phyloP scores from a whole-genome alignment of 208 protist genomes.

The Leishmania tropica region DNA sequence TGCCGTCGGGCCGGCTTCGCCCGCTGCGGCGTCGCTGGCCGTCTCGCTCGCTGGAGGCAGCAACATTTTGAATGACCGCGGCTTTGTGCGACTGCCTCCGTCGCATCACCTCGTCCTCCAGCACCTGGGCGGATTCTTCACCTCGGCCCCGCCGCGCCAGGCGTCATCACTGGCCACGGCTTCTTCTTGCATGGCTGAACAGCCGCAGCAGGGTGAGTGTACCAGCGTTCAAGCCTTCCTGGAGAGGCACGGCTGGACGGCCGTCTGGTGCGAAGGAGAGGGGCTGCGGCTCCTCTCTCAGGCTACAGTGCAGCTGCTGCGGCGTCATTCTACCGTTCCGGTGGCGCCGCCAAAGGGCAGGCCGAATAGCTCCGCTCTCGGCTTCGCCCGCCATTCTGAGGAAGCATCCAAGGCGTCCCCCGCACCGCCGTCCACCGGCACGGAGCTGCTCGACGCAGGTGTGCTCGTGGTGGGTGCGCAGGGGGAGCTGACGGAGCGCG shows the following conservation, averaged over 20 bases:
- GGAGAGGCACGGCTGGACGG: constrained; percentile 15
- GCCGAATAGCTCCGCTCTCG: not conserved
- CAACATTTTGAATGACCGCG: constrained; percentile 28
- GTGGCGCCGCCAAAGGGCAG: too few relatives aligned
- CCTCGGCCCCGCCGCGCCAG: not conserved
- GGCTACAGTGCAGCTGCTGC: constrained; percentile 26
- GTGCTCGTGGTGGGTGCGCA: constrained; percentile 45
- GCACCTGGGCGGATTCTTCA: constrained; percentile 43
- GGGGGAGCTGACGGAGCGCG: constrained; percentile 65
- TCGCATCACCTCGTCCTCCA: constrained; percentile 33
- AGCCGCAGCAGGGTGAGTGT: constrained; percentile 9
- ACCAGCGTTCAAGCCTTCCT: constrained; percentile 20
- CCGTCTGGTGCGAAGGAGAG: constrained; percentile 45
- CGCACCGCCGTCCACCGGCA: not conserved
- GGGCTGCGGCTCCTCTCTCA: constrained; percentile 51
- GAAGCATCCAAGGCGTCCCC: not conserved
- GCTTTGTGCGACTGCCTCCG: constrained; percentile 29
- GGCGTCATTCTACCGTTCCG: constrained; percentile 15
- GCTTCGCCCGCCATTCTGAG: constrained; percentile 10
- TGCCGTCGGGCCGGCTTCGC: not conserved
- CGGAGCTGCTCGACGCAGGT: constrained; percentile 47
- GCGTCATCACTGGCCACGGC: not conserved
- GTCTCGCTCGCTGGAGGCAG: constrained; percentile 18
- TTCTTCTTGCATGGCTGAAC: not conserved
- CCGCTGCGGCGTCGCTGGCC: constrained; percentile 19